Conservation (phyloP, 805 yeast species). For the Saccharomycopsis amapae region DNA sequence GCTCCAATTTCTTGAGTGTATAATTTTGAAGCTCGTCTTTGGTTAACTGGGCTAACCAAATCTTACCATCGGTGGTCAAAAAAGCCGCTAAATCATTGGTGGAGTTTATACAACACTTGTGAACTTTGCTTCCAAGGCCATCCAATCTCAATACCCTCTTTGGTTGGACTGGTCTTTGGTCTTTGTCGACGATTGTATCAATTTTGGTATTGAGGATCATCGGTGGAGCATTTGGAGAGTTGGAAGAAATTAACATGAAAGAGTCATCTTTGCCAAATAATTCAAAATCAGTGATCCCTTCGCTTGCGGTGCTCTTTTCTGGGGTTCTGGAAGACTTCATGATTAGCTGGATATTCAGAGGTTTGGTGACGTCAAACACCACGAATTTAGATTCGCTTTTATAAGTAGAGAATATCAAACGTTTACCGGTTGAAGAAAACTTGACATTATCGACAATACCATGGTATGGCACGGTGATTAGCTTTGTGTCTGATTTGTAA, state of each 20-base stretch:
- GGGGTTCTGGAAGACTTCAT: conserved; percentile 60
- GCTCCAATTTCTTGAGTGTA: conserved; percentile 9
- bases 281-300: conserved; percentile 77
- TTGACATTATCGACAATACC: conserved; percentile 73
- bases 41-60: conserved; percentile 30
- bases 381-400: conserved; percentile 66
- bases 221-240: conserved; percentile 58
- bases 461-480: conserved; percentile 75
- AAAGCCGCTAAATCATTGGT: conserved; percentile 80
- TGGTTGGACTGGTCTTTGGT: conserved; percentile 42
- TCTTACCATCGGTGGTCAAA: conserved; percentile 68
- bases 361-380: conserved; percentile 58
- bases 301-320: conserved; percentile 63
- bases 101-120: conserved; percentile 69
- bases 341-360: conserved; percentile 54
- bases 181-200: conserved; percentile 29
- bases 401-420: conserved; percentile 9
- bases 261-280: conserved; percentile 60
- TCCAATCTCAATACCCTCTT: conserved; percentile 54
- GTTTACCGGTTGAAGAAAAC: conserved; percentile 61
- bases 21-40: background rate
- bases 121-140: conserved; percentile 75
- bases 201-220: conserved; percentile 60
- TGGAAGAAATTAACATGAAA: conserved; percentile 49
- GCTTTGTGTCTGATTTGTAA: conserved; percentile 47